Base-by-base conservation (phyloP, 2,329 filamentous ascomycete genomes). In the Beauveria rudraprayagi region DNA sequence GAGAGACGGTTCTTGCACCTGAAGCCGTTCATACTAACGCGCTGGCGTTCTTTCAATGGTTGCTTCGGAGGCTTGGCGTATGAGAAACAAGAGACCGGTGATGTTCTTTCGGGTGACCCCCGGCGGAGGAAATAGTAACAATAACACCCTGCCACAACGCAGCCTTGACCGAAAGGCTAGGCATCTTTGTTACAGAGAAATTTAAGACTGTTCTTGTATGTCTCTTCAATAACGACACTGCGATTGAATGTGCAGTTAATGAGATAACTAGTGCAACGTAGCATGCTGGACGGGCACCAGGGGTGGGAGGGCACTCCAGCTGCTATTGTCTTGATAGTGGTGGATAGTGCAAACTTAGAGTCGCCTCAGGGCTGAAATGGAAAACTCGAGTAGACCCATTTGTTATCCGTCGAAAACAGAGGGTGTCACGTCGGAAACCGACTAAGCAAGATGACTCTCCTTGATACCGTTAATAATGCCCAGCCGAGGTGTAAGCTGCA, bases 181-280 rank as follows among this genome's bases (percentile, higher is more conserved):
- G 19, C 17, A 16, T 17, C 30, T 6, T 19, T 28, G 40, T 47
- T 40, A 50, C 30, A 22, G n/a, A 41, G 28, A 28, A 41, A 28
- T 26, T 28, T 6, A 6, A 16, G 11, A 37, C 5, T 37, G 14
- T 37, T 37, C 34, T 9, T 43, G 44, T 16, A 37, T 6, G 14
- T 17, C 8, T 24, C 17, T 26, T 19, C 5, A 17, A 47, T 47
- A 47, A 17, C 41, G 8, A 56, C 43, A 24, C 8, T 24, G 43
- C 24, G n/a, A 30, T 37, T 24, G 28, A 47, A 34, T 5, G 11
- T 16, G 8, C 14, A 17, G 30, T 51, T 17, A 52, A 19, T 14
- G 17, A 52, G 48, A 60, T 41, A n/a, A 19, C 50, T 22, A 52
- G 30, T 61, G 59, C 59, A 61, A 61, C 59, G 59, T 61, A 61